Conservation (phyloP, 345 rosid genomes). For the Ceriops decandra region DNA sequence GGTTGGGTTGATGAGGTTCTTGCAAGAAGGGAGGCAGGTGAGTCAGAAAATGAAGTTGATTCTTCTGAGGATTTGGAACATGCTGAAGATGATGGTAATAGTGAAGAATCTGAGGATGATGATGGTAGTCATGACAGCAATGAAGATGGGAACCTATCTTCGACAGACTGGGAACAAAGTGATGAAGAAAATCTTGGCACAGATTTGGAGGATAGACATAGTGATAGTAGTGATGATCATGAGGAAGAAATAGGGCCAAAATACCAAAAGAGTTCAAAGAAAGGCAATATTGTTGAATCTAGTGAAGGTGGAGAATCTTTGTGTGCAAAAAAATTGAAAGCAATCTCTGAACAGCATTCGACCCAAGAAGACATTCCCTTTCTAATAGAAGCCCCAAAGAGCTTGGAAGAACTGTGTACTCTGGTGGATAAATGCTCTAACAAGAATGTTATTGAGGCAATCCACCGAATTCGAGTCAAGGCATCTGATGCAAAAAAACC, state of each 20-base stretch:
- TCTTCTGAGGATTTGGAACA: slow-evolving; percentile 54
- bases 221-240: slow-evolving; percentile 26
- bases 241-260: slow-evolving; percentile 28
- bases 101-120: slow-evolving; percentile 49
- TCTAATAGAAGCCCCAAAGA: slow-evolving; percentile 71
- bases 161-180: slow-evolving; percentile 91
- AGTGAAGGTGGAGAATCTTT: slow-evolving; percentile 18
- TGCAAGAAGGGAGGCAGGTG: slow-evolving; percentile 48
- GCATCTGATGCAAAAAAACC: slow-evolving; percentile 62
- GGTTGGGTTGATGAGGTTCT: slow-evolving; percentile 93
- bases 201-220: slow-evolving; percentile 48
- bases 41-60: slow-evolving; percentile 54
- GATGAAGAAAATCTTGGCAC: slow-evolving; percentile 64
- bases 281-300: slow-evolving; percentile 21
- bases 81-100: slow-evolving; percentile 41
- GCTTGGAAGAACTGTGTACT: slow-evolving; percentile 62
- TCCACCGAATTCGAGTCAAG: slow-evolving; percentile 52
- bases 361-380: slow-evolving; percentile 51
- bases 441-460: slow-evolving; percentile 41
- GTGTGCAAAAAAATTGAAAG: slow-evolving; percentile 25
- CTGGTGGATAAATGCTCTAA: slow-evolving; percentile 52
- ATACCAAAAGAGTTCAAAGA: slow-evolving; percentile 35
- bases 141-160: slow-evolving; percentile 29
- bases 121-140: slow-evolving; percentile 36
- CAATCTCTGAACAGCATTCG: slow-evolving; percentile 25